Evolutionary conservation across 805 yeast species (phyloP).

Genomic region (Pichia scutulata): DNA sequence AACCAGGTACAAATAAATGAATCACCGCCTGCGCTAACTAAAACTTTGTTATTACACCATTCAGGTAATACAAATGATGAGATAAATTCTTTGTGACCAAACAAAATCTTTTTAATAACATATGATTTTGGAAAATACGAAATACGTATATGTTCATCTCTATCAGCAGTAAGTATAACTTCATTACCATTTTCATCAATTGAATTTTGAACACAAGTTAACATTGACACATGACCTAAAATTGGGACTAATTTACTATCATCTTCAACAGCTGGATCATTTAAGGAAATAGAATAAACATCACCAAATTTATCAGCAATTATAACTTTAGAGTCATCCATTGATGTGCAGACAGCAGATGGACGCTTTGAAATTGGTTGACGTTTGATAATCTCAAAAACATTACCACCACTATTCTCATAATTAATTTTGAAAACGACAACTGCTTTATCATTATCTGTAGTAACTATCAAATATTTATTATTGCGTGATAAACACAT

Average conservation of each 20-base stretch:
- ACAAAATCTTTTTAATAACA: constrained; percentile 73
- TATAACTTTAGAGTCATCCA: constrained; percentile 43
- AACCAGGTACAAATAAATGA: constrained; percentile 66
- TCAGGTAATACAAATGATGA: constrained; percentile 53
- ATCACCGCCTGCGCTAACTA: constrained; percentile 93
- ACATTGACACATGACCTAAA: constrained; percentile 94
- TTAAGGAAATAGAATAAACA: constrained; percentile 57
- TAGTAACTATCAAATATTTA: constrained; percentile 52
- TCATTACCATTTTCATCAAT: constrained; percentile 34
- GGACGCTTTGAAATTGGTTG: constrained; percentile 89
- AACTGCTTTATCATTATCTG: constrained; percentile 80
- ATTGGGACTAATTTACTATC: constrained; percentile 54
- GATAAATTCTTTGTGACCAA: constrained; percentile 82
- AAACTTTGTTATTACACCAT: constrained; percentile 37
- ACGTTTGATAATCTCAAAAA: constrained; percentile 50
- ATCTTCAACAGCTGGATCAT: constrained; percentile 26
- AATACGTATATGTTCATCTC: constrained; percentile 93
- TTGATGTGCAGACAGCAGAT: constrained; percentile 61
- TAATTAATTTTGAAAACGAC: constrained; percentile 45
- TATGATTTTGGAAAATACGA: constrained; percentile 72
- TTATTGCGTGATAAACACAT: constrained; percentile 48
- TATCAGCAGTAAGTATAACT: constrained; percentile 70
- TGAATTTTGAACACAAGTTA: constrained; percentile 61
- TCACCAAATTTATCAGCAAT: constrained; percentile 97
- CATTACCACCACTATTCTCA: constrained; percentile 25